Percentiles rank a stretch among this genome's conserved stretches.
Evolutionary conservation across 2,329 filamentous ascomycete genomes (phyloP).

Genomic region (Phoma sp.): DNA sequence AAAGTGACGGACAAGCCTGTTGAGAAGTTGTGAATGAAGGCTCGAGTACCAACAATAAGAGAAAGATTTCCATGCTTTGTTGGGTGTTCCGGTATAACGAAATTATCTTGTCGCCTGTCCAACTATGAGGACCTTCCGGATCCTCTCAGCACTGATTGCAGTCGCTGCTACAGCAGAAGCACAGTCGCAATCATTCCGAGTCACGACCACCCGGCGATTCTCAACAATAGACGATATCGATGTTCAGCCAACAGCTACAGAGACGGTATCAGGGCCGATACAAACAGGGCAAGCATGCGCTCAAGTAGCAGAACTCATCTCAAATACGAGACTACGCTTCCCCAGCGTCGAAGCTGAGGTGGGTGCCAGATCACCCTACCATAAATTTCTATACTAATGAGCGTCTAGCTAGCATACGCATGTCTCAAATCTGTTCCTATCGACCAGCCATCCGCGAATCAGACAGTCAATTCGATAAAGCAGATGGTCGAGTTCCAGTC

Average conservation of each 20-base stretch:
- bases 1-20: background rate
- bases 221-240: slow-evolving; percentile 32
- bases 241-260: slow-evolving; percentile 37
- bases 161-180: slow-evolving; percentile 26
- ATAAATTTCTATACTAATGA: slow-evolving; percentile 5
- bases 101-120: background rate
- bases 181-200: slow-evolving; percentile 13
- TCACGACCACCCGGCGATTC: slow-evolving; percentile 5
- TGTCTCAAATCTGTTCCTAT: slow-evolving; percentile 50
- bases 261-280: slow-evolving; percentile 38
- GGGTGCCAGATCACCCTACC: background rate
- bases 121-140: slow-evolving; percentile 30
- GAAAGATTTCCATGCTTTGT: background rate
- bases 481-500: slow-evolving; percentile 51
- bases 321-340: slow-evolving; percentile 12
- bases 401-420: slow-evolving; percentile 37
- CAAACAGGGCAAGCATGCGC: slow-evolving; percentile 40
- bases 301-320: slow-evolving; percentile 31
- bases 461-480: slow-evolving; percentile 42
- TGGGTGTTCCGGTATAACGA: background rate
- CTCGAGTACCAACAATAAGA: slow-evolving; percentile 9
- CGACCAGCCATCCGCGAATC: slow-evolving; percentile 28
- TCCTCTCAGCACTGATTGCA: slow-evolving; percentile 30
- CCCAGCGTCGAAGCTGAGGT: slow-evolving; percentile 43
- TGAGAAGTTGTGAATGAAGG: background rate